Evolutionary conservation across 2,329 filamentous ascomycete species (phyloP).

Genomic region (Pseudogymnoascus sp.): DNA sequence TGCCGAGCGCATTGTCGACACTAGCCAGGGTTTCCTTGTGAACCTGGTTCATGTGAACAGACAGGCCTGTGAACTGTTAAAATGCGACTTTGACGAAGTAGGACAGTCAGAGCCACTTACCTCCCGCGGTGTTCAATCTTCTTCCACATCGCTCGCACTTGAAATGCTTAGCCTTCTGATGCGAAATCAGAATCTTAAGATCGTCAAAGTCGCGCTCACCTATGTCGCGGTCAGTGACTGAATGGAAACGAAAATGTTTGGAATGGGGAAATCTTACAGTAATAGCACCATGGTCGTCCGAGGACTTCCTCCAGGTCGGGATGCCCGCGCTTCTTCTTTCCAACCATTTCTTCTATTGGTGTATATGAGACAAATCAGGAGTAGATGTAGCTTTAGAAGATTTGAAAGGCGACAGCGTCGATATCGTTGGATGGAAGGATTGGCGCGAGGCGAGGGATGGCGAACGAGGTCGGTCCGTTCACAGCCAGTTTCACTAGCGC

Average conservation of each 20-base stretch:
- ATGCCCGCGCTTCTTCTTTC: conserved; percentile 83
- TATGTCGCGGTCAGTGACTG: conserved; percentile 27
- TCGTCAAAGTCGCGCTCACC: conserved; percentile 96
- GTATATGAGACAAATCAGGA: not conserved
- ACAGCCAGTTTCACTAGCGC: not conserved
- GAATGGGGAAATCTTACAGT: conserved; percentile 49
- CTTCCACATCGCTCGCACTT: conserved; percentile 89
- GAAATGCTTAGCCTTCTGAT: conserved; percentile 99
- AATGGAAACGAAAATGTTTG: conserved; percentile 5
- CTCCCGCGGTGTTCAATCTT: conserved; percentile 87
- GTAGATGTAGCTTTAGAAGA: not conserved
- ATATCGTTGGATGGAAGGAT: not conserved
- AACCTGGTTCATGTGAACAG: conserved; percentile 96
- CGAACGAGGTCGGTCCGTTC: not conserved
- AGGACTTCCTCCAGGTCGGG: conserved; percentile 85
- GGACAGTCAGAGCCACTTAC: conserved; percentile 39
- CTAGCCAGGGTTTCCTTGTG: conserved; percentile 85
- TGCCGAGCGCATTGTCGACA: conserved; percentile 87
- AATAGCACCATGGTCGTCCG: conserved; percentile 90
- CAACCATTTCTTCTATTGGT: conserved; percentile 44
- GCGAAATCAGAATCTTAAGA: conserved; percentile 88
- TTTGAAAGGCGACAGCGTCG: not conserved
- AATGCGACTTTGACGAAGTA: not conserved
- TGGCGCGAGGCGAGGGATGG: conserved; percentile 5
- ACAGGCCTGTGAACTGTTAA: conserved; percentile 49